Conservation (phyloP, 164 flowering plant genomes). For the Amborella trichopoda region DNA sequence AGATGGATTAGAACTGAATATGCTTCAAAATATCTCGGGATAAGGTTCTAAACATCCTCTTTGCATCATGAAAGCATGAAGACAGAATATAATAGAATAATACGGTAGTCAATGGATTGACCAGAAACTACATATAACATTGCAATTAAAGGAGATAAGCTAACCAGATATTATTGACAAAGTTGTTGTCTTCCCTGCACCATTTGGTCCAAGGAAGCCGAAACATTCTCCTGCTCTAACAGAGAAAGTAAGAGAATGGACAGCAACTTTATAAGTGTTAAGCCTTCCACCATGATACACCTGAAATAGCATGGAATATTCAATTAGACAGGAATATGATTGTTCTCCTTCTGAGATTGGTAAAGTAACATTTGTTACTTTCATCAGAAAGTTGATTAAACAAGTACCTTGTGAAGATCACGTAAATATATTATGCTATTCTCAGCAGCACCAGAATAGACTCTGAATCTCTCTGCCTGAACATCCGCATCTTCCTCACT, state of each 20-base stretch:
- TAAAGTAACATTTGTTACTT: too few relatives aligned
- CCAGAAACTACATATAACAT: too few relatives aligned
- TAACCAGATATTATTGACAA: constrained; percentile 86
- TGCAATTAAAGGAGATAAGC: too few relatives aligned
- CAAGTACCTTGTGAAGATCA: constrained; percentile 76
- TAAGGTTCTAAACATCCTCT: too few relatives aligned
- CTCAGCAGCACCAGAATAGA: constrained; percentile 64
- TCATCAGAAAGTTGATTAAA: neutral
- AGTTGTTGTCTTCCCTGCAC: constrained; percentile 99
- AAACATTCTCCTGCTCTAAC: constrained; percentile 98
- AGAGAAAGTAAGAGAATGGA: constrained; percentile 74
- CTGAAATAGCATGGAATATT: constrained; percentile 38
- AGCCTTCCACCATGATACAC: constrained; percentile 62
- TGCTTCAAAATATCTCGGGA: too few relatives aligned
- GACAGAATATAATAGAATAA: too few relatives aligned
- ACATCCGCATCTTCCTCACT: constrained; percentile 90
- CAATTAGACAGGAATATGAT: too few relatives aligned
- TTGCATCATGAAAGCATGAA: too few relatives aligned
- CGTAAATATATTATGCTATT: constrained; percentile 59
- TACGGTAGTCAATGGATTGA: too few relatives aligned
- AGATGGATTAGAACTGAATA: too few relatives aligned
- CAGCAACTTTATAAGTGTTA: constrained; percentile 59
- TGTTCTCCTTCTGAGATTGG: neutral
- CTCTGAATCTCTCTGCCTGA: constrained; percentile 66
- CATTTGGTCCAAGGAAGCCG: constrained; percentile 97